Evolutionary conservation across 2,329 filamentous ascomycete genomes (phyloP), one percentile per base, ranked within the genome.

Genomic region (Aureobasidium namibiae): DNA sequence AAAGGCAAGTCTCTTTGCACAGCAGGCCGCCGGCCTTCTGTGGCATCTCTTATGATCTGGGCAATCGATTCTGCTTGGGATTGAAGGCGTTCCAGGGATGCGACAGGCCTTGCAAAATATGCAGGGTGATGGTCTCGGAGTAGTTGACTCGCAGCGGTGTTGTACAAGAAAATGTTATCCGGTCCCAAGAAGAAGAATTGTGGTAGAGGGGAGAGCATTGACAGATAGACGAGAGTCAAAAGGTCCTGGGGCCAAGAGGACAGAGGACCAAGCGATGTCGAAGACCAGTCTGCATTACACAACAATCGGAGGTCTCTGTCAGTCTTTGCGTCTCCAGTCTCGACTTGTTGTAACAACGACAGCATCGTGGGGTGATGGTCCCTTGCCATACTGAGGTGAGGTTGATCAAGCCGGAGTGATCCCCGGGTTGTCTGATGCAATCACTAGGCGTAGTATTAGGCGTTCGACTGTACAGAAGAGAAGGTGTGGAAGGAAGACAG

Each of bases 171-270:
- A 1, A 48, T 33, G 14, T 45, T 39, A 3, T 62, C 54, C 2
- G 16, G 7, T 9, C 59, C 61, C 6, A 62, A 24, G 14, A 59
- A 41, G 11, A 62, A 52, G 4, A 56, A 34, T 21, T 59, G 61
- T 1, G 61, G 61, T 23, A 45, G 29, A 11, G 59, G 61, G 2
- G 53, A 50, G 3, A 62, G 49, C 18, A 62, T 26, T 2, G 58
- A 49, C 41, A 62, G 5, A 33, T 62, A 50, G 4, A 61, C 31
- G 2, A 62, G 54, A 18, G 56, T 50, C 18, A 62, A 24, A 2
- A 62, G 24, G 31, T 62, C 61, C 7, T 31, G 44, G 10, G 61
- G 42, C 61, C 59, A 62, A 36, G 42, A n/a, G 3, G 39, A 26
- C 5, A 62, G 45, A 0, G 59, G 24, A n/a, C 61, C 61, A 0